Percentiles rank a stretch among this genome's conserved stretches.
Conservation (phyloP, 2,329 filamentous ascomycete genomes). For the Trichoderma oligosporum region DNA sequence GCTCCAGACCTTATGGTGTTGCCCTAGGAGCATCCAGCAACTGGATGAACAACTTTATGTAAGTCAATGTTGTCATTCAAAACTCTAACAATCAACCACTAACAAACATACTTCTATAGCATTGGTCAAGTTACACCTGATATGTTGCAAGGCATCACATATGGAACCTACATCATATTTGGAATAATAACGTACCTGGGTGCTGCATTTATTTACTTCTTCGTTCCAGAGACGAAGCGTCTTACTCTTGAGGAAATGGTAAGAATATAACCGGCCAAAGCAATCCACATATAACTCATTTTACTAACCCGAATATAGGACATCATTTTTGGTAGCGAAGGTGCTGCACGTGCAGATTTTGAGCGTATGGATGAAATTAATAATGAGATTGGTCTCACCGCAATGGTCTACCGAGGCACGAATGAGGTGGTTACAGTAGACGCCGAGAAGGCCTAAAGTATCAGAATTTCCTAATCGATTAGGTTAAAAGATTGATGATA, state of each 20-base stretch:
- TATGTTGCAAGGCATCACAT: slow-evolving; percentile 60
- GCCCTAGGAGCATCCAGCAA: slow-evolving; percentile 63
- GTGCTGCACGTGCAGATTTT: slow-evolving; percentile 62
- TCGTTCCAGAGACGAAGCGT: slow-evolving; percentile 63
- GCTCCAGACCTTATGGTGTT: slow-evolving; percentile 66
- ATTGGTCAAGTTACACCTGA: slow-evolving; percentile 63
- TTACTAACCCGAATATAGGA: slow-evolving; percentile 41
- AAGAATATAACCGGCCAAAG: background rate
- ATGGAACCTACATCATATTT: slow-evolving; percentile 70
- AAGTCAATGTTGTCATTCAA: background rate
- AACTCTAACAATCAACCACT: background rate
- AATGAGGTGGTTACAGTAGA: slow-evolving; percentile 14
- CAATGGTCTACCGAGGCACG: slow-evolving; percentile 9
- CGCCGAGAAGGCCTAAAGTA: slow-evolving; percentile 12
- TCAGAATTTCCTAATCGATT: background rate
- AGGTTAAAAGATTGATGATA: background rate
- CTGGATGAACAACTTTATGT: slow-evolving; percentile 60
- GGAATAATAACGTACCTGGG: slow-evolving; percentile 61
- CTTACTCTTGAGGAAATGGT: slow-evolving; percentile 62
- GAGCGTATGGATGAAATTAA: slow-evolving; percentile 73
- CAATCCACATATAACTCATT: fast-evolving
- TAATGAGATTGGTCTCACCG: slow-evolving; percentile 58
- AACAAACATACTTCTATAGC: background rate
- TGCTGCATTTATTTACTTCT: slow-evolving; percentile 58
- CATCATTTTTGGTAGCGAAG: slow-evolving; percentile 62